Percentiles rank a stretch among this genome's conserved stretches.
Conservation (phyloP, 2,329 filamentous ascomycete genomes). For the Diplodia corticola region DNA sequence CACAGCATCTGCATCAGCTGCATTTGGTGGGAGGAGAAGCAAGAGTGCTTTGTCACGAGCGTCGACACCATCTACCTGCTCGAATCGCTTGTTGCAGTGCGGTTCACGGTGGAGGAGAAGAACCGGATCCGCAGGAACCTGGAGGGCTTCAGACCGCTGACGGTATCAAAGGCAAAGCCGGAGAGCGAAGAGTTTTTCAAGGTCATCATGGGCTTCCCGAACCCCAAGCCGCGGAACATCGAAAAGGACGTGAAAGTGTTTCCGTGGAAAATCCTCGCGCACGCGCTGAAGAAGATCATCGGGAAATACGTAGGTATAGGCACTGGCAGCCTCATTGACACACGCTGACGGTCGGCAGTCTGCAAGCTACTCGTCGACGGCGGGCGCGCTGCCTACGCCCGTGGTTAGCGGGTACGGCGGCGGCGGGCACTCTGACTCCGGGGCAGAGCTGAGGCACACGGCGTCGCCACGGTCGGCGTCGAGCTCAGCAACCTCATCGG, state of each 20-base stretch:
- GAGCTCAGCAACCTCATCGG: conserved; percentile 46
- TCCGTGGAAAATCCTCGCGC: conserved; percentile 85
- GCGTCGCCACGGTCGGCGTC: conserved; percentile 52
- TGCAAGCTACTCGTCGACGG: conserved; percentile 68
- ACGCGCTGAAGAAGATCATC: conserved; percentile 96
- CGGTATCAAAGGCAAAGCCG: conserved; percentile 86
- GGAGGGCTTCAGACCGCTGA: conserved; percentile 88
- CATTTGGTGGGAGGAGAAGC: conserved; percentile 93
- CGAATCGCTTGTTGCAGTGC: conserved; percentile 80
- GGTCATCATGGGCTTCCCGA: conserved; percentile 95
- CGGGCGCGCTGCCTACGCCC: conserved; percentile 46
- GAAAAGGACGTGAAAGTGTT: conserved; percentile 99
- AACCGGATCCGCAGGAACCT: conserved; percentile 95
- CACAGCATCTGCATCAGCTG: conserved; percentile 95
- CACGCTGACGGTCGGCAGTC: conserved; percentile 52
- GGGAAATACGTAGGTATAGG: conserved; percentile 76
- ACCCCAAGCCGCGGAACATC: conserved; percentile 93
- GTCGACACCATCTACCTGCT: conserved; percentile 96
- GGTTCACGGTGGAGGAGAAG: conserved; percentile 97
- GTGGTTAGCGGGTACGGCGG: conserved; percentile 38
- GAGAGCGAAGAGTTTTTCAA: conserved; percentile 99
- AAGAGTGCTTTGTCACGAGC: conserved; percentile 89
- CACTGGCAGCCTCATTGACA: neutral
- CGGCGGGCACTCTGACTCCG: conserved; percentile 46
- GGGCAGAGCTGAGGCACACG: conserved; percentile 47